Percentiles rank a stretch among this genome's conserved stretches.
Evolutionary conservation across 2,329 filamentous ascomycete genomes (phyloP).

Genomic region (Lachnellula willkommii): DNA sequence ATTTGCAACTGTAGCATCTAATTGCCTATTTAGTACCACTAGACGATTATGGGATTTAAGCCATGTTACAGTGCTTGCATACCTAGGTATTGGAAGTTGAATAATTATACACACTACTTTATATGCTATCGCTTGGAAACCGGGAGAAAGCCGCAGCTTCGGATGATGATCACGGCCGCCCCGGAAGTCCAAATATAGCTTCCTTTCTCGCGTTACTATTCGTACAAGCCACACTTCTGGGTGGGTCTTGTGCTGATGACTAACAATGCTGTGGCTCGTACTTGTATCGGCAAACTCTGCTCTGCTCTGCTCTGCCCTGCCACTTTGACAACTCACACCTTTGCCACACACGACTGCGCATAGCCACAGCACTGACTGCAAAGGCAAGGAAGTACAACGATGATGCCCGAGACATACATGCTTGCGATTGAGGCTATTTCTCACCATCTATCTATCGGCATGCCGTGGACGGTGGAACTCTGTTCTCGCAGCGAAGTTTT

Average conservation of each 20-base stretch:
- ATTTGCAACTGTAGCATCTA: not conserved
- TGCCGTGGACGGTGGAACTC: not conserved
- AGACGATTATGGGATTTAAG: no score
- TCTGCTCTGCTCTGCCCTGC: slow-evolving; percentile 1
- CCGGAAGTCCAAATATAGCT: slow-evolving; percentile 7
- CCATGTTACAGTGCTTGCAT: not conserved
- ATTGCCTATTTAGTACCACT: no score
- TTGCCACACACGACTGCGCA: slow-evolving; percentile 5
- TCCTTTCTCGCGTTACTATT: not conserved
- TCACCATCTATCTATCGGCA: not conserved
- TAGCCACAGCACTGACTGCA: not conserved
- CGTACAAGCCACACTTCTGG: not conserved
- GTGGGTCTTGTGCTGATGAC: not conserved
- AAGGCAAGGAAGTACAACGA: not conserved
- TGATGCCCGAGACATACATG: slow-evolving; percentile 4
- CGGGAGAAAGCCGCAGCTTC: not conserved
- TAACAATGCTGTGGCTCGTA: not conserved
- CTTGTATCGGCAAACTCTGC: not conserved
- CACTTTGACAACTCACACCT: slow-evolving; percentile 1
- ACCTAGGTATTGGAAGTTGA: not conserved
- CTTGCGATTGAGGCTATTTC: not conserved
- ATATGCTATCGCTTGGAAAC: no score
- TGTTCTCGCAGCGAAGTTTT: not conserved
- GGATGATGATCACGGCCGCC: slow-evolving; percentile 5
- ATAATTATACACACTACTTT: no score